phyloP scores from a whole-genome alignment of 192 early-diverging fungal species.

The Backusella morwellensis region DNA sequence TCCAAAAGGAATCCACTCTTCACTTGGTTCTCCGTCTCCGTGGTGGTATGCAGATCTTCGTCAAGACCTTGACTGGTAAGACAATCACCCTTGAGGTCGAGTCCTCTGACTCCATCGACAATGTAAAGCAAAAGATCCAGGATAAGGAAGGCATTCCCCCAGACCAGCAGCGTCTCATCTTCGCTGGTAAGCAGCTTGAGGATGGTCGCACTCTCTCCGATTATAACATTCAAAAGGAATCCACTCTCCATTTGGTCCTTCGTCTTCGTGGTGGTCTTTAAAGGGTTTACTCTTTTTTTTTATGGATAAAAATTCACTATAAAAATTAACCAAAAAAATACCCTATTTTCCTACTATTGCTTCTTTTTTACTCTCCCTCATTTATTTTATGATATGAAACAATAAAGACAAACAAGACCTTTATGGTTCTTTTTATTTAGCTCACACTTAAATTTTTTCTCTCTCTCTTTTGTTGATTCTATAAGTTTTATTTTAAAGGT shows the following conservation, averaged over 20 bases:
- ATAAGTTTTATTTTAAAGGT: background rate
- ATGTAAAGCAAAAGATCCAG: conserved; percentile 90
- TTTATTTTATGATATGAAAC: background rate
- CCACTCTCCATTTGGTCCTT: conserved; percentile 72
- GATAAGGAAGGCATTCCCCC: conserved; percentile 93
- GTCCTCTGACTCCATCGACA: conserved; percentile 70
- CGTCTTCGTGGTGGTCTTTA: conserved; percentile 74
- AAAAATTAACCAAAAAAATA: conserved; percentile 1
- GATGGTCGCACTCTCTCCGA: conserved; percentile 68
- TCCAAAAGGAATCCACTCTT: conserved; percentile 79
- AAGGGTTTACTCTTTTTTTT: background rate
- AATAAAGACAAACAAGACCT: background rate
- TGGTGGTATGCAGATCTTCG: conserved; percentile 86
- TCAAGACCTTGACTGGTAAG: conserved; percentile 65
- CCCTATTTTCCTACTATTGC: background rate
- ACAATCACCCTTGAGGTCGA: conserved; percentile 67
- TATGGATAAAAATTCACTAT: background rate
- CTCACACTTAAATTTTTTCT: background rate
- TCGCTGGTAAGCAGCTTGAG: conserved; percentile 82
- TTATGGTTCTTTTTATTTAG: background rate
- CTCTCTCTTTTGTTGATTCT: background rate
- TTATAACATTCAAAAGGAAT: conserved; percentile 84
- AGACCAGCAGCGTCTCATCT: conserved; percentile 79
- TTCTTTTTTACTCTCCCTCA: background rate
- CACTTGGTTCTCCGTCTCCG: conserved; percentile 77